A percentile compares a stretch with the other conserved stretches of the same genome.
Evolutionary conservation across 352 stramenopile genomes (phyloP).

Genomic region (Phytophthora foliorum): DNA sequence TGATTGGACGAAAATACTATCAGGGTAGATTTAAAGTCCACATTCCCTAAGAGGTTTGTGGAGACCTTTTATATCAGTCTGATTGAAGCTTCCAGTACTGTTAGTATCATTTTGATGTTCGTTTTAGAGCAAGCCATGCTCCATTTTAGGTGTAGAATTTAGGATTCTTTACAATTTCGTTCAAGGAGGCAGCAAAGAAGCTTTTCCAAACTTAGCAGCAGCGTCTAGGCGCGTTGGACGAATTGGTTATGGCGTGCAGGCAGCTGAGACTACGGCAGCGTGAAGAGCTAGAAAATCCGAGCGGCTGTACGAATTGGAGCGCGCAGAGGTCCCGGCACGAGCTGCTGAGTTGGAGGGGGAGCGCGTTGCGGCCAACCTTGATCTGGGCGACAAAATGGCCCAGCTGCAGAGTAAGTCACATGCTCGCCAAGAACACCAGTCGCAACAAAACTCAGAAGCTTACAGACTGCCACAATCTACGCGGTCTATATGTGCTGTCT

Average conservation of each 20-base stretch:
- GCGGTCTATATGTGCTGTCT: constrained; percentile 74
- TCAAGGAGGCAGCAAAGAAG: constrained; percentile 59
- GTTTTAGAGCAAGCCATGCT: no score
- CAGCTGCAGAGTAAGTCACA: constrained; percentile 52
- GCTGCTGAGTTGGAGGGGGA: constrained; percentile 55
- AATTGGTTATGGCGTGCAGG: constrained; percentile 82
- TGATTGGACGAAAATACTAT: no score
- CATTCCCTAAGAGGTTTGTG: no score
- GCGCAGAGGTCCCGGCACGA: constrained; percentile 54
- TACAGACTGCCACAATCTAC: neutral
- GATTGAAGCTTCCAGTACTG: no score
- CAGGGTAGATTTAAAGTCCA: no score
- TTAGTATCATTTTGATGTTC: no score
- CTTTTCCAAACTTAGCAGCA: constrained; percentile 79
- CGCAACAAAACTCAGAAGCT: neutral
- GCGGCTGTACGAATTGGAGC: constrained; percentile 66
- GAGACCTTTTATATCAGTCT: no score
- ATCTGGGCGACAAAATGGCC: constrained; percentile 59
- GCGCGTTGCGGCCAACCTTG: constrained; percentile 43
- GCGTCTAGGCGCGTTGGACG: constrained; percentile 75
- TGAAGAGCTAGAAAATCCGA: constrained; percentile 53
- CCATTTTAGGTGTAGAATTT: no score
- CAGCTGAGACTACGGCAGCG: constrained; percentile 65
- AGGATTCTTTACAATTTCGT: no score
- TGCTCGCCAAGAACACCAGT: constrained; percentile 1